Evolutionary conservation across 129 eudicot genomes (phyloP), one percentile per base, ranked within the genome.

Genomic region (Escallonia rubra): DNA sequence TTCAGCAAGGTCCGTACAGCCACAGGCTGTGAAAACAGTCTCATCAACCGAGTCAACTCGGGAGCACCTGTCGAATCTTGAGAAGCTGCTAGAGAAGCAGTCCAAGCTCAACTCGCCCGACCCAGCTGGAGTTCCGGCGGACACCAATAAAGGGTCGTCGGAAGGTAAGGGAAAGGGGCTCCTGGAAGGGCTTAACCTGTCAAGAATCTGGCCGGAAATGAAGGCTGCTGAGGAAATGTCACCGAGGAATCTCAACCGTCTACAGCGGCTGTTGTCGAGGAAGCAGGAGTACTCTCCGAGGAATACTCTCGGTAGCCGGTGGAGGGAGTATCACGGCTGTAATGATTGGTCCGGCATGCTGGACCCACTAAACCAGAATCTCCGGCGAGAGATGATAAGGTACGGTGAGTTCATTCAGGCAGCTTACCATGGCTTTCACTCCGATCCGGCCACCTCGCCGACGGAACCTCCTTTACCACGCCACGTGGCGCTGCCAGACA

Each of bases 351-450:
- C 78, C 9, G 98, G 96, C 1, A 46, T 93, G 13, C 82, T 93
- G 15, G 96, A 93, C 65, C 98, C 98, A 50, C 85, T 93, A 14
- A 91, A 93, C 65, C 96, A 86, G 77, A 93, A 93, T 83, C 91
- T 93, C 66, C 91, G 98, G 62, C 88, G 98, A 23, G 98, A 93
- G 83, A 74, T 93, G 75, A 83, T 93, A 47, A 75, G 96, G 38
- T 93, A 80, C 61, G 98, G 98, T 1, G 98, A 93, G 86, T 93
- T 93, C 66, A 81, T 93, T 71, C 98, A 93, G 67, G 95, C 96
- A 16, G 98, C 96, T 3, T 93, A 93, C 72, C 96, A 82, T 57
- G 76, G 92, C 59, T 93, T 93, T 50, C 88, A 93, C 63, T 82
- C 91, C 0, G 72, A 86, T 14, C 98, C 98, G 1, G 95, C 87